Evolutionary conservation across 345 rosid genomes (phyloP).

Genomic region (Gossypium herbaceum): DNA sequence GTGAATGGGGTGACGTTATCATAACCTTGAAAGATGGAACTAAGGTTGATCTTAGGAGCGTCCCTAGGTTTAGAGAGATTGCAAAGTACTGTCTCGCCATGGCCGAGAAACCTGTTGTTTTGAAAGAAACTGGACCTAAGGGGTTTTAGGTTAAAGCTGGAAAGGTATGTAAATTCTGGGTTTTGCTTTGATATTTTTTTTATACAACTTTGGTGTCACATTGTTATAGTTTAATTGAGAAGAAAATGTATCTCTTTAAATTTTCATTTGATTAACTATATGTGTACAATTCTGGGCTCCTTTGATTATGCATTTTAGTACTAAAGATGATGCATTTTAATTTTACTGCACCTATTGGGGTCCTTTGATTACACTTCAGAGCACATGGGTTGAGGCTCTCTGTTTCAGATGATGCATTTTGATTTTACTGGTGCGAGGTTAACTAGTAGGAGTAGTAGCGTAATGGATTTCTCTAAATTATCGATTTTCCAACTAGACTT

Average conservation of each 20-base stretch:
- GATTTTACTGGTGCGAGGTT: not conserved
- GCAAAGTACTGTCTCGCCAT: constrained; percentile 72
- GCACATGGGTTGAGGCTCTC: not conserved
- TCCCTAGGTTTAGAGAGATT: constrained; percentile 83
- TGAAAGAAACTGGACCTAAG: constrained; percentile 47
- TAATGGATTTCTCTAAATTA: no score
- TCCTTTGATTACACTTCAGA: no score
- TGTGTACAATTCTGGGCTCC: not conserved
- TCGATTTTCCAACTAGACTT: no score
- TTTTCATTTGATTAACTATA: not conserved
- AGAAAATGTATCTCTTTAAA: not conserved
- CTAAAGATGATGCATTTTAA: no score
- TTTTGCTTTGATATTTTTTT: not conserved
- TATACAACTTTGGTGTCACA: constrained; percentile 6
- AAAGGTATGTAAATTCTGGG: constrained; percentile 8
- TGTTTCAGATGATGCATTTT: not conserved
- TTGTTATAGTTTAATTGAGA: not conserved
- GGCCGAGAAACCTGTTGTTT: constrained; percentile 58
- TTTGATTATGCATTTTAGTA: no score
- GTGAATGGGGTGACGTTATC: constrained; percentile 92
- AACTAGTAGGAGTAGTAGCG: no score
- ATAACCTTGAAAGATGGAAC: constrained; percentile 78
- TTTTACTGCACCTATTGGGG: no score
- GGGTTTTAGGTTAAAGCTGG: constrained; percentile 33
- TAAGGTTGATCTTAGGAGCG: constrained; percentile 79